These are phyloP conservation scores for Diutina rugosa DNA, from an alignment of 1,139 yeast genomes.

Conservation along the genomic window DNA sequence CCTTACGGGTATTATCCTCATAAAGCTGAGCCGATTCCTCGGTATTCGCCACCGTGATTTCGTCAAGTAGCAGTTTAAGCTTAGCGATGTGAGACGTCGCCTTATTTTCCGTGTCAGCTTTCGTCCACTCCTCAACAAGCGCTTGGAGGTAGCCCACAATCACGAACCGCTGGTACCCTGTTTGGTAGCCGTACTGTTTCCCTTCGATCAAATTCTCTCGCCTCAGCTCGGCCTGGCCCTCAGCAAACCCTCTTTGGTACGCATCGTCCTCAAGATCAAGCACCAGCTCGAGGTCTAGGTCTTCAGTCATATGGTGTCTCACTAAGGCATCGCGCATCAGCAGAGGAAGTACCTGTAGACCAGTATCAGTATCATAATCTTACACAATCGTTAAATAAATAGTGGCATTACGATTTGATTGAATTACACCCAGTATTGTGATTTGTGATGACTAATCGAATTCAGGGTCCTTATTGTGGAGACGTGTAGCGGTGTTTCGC, in stretches of 20 bases:
- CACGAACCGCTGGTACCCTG: slow-evolving; percentile 60
- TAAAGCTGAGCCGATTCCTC: background rate
- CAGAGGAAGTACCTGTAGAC: too few species aligned
- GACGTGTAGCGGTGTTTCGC: background rate
- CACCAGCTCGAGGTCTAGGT: slow-evolving; percentile 26
- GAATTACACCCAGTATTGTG: too few species aligned
- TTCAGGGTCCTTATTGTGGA: slow-evolving; percentile 7
- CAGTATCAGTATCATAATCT: too few species aligned
- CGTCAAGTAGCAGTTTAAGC: background rate
- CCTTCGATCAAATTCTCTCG: slow-evolving; percentile 46
- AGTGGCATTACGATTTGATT: too few species aligned
- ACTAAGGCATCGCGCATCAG: too few species aligned
- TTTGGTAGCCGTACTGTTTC: slow-evolving; percentile 65
- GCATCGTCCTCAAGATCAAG: slow-evolving; percentile 41
- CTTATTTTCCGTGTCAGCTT: background rate
- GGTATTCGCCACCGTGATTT: background rate
- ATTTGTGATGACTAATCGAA: too few species aligned
- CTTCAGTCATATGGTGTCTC: slow-evolving; percentile 4
- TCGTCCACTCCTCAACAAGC: slow-evolving; percentile 14
- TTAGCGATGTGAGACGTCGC: background rate
- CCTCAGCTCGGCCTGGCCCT: slow-evolving; percentile 37
- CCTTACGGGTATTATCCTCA: background rate
- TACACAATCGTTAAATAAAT: too few species aligned
- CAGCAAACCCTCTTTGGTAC: slow-evolving; percentile 48
- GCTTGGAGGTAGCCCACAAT: slow-evolving; percentile 55